Conservation (phyloP, 352 stramenopile genomes). For the Globisporangium takayamanum region DNA sequence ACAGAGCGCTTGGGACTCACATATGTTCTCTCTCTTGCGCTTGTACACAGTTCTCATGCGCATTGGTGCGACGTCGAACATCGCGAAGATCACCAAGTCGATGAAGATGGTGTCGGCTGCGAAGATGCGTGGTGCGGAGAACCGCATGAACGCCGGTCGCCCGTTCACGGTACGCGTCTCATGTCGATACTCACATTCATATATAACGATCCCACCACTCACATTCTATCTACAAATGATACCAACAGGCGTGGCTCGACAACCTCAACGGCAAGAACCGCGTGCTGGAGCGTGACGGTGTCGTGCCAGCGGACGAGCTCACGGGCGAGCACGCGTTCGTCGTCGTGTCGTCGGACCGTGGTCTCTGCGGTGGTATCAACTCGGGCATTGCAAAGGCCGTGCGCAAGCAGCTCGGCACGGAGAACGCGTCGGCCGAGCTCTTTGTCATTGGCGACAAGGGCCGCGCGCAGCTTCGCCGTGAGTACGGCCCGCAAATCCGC, state of each 20-base stretch:
- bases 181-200: neutral
- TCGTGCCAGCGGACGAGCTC: slow-evolving; percentile 80
- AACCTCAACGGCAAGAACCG: slow-evolving; percentile 74
- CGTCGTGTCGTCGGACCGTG: slow-evolving; percentile 95
- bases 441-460: slow-evolving; percentile 97
- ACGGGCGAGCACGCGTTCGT: slow-evolving; percentile 89
- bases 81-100: slow-evolving; percentile 99
- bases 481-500: slow-evolving; percentile 56
- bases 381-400: slow-evolving; percentile 91
- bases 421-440: slow-evolving; percentile 76
- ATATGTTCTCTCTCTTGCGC: neutral
- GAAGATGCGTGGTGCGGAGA: slow-evolving; percentile 97
- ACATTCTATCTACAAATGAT: too few relatives aligned
- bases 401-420: slow-evolving; percentile 76
- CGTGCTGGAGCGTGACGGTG: slow-evolving; percentile 85
- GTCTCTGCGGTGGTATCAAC: slow-evolving; percentile 98
- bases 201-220: neutral
- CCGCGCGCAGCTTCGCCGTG: slow-evolving; percentile 89
- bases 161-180: slow-evolving; percentile 52
- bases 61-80: slow-evolving; percentile 98
- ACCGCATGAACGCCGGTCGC: slow-evolving; percentile 73
- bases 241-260: slow-evolving; percentile 44
- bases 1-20: neutral
- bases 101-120: slow-evolving; percentile 99
- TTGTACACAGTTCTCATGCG: slow-evolving; percentile 82